Conservation (phyloP, 2,329 filamentous ascomycete species). For the Fusarium sulawesiense region DNA sequence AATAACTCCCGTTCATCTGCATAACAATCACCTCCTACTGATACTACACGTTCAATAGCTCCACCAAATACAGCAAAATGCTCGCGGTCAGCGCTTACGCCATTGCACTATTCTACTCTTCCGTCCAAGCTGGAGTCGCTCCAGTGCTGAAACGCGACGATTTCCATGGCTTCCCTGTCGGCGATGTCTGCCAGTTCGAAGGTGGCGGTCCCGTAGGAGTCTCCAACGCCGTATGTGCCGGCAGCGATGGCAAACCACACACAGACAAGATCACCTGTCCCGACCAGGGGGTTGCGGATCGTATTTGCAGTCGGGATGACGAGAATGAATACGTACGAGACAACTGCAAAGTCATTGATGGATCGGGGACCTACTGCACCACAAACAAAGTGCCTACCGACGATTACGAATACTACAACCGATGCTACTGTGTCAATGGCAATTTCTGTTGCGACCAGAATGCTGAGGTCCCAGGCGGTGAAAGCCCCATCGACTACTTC, state of each 20-base stretch:
- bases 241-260: not conserved
- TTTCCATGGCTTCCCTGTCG: too few relatives aligned
- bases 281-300: not conserved
- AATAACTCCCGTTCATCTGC: too few relatives aligned
- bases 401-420: not conserved
- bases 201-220: not conserved
- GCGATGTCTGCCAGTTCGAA: not conserved
- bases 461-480: not conserved
- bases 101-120: rapidly evolving
- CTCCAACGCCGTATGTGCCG: not conserved
- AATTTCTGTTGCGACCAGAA: not conserved
- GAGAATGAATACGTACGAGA: not conserved
- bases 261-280: not conserved
- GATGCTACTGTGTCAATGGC: not conserved
- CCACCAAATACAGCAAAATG: too few relatives aligned
- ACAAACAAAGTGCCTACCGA: not conserved
- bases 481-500: not conserved
- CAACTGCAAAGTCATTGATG: not conserved
- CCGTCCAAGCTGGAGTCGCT: too few relatives aligned
- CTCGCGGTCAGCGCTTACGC: too few relatives aligned
- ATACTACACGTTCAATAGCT: too few relatives aligned
- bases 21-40: too few relatives aligned
- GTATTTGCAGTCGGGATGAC: not conserved
- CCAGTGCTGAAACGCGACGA: too few relatives aligned
- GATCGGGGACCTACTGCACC: not conserved